Percentiles rank a stretch among this genome's conserved stretches.
Evolutionary conservation across 2,329 filamentous ascomycete genomes (phyloP).

Genomic region (Apiospora hydei): DNA sequence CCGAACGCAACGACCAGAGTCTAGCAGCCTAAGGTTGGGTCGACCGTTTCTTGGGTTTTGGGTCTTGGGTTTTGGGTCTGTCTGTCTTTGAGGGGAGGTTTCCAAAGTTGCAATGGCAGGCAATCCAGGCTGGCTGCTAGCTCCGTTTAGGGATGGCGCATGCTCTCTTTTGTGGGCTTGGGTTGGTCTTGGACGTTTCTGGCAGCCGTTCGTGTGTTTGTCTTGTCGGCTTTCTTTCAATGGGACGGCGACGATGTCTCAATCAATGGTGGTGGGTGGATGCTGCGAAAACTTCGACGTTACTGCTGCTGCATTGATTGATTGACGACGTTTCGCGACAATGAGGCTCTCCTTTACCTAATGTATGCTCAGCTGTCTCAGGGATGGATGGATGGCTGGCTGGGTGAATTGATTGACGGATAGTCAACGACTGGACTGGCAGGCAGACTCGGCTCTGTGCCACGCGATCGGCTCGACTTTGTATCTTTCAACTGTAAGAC

Average conservation of each 20-base stretch:
- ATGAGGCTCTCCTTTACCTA: background rate
- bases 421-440: background rate
- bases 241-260: too few species aligned
- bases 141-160: conserved; percentile 25
- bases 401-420: background rate
- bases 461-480: conserved; percentile 16
- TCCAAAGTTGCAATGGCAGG: background rate
- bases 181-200: background rate
- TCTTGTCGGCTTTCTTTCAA: background rate
- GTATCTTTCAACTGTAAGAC: background rate
- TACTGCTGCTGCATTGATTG: background rate
- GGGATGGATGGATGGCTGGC: background rate
- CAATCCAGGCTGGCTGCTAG: conserved; percentile 1
- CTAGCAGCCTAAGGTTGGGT: too few species aligned
- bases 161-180: conserved; percentile 14
- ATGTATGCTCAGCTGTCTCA: background rate
- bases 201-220: background rate
- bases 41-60: background rate
- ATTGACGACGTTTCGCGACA: conserved; percentile 1
- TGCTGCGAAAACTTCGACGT: too few species aligned
- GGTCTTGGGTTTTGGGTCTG: background rate
- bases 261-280: background rate
- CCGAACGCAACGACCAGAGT: too few species aligned
- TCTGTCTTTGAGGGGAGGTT: background rate
- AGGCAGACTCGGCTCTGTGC: background rate